Conservation (phyloP, 441 rosid species). For the Adansonia madagascariensis region DNA sequence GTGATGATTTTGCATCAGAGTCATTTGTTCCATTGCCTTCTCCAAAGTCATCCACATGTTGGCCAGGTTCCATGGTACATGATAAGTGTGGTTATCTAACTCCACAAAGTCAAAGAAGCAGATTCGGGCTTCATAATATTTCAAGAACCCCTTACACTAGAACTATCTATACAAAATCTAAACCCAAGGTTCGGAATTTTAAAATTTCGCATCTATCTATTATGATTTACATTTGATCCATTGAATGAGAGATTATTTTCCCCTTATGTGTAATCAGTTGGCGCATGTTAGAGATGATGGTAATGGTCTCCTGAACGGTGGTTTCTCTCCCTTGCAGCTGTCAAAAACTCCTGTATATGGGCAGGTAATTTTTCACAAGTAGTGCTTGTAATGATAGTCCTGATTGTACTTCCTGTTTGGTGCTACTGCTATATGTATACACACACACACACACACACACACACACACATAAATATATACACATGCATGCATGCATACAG, state of each 20-base stretch:
- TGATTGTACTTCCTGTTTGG: background rate
- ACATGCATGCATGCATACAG: too few relatives aligned
- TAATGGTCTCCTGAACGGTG: slow-evolving; percentile 40
- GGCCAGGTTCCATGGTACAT: slow-evolving; percentile 79
- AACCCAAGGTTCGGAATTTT: slow-evolving; percentile 57
- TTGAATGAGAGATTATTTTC: slow-evolving; percentile 8
- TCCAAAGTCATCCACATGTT: slow-evolving; percentile 56
- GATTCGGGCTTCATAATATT: slow-evolving; percentile 59
- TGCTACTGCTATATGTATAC: background rate
- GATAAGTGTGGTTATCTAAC: slow-evolving; percentile 60
- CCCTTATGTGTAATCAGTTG: slow-evolving; percentile 35
- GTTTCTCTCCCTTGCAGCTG: slow-evolving; percentile 50
- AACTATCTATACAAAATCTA: slow-evolving; percentile 59
- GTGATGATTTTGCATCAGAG: slow-evolving; percentile 48
- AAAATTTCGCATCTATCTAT: slow-evolving; percentile 20
- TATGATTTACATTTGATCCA: slow-evolving; percentile 22
- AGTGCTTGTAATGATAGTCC: background rate
- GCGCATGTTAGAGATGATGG: slow-evolving; percentile 49
- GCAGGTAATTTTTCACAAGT: slow-evolving; percentile 48
- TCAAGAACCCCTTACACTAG: slow-evolving; percentile 83
- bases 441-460: too few relatives aligned
- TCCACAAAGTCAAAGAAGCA: slow-evolving; percentile 67
- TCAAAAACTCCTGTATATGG: slow-evolving; percentile 46
- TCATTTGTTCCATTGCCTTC: slow-evolving; percentile 52
- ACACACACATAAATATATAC: too few relatives aligned